Percentiles rank a stretch among this genome's conserved stretches.
phyloP scores from a whole-genome alignment of 306 rosid genomes.

The Bauhinia variegata region DNA sequence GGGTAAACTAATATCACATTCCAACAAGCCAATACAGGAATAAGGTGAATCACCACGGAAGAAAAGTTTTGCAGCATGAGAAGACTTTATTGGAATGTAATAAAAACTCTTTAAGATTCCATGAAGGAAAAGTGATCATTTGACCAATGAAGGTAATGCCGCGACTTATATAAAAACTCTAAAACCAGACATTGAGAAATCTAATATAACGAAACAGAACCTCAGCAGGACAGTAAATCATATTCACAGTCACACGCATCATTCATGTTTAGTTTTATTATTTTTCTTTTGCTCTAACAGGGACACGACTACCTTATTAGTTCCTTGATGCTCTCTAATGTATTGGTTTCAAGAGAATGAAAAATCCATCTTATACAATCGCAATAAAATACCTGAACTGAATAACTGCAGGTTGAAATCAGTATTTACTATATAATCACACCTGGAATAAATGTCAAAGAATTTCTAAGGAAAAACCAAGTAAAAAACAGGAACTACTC shows the following conservation, averaged over 20 bases:
- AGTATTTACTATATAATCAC: background rate
- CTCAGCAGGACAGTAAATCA: background rate
- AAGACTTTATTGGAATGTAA: background rate
- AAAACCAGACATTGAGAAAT: background rate
- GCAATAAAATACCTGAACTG: background rate
- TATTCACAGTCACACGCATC: background rate
- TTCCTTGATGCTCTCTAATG: background rate
- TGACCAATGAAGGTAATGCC: no score
- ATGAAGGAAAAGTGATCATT: background rate
- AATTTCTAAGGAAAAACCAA: background rate
- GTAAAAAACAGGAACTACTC: background rate
- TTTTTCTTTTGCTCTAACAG: background rate
- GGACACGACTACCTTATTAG: background rate
- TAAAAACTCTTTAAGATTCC: background rate
- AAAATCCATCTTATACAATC: background rate
- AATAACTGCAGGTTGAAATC: background rate
- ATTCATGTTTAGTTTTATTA: no score
- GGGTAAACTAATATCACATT: background rate
- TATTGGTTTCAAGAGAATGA: background rate
- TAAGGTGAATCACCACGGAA: background rate
- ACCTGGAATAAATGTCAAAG: background rate
- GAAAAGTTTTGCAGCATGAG: background rate
- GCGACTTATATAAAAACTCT: background rate
- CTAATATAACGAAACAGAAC: background rate
- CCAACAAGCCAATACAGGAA: background rate